phyloP scores from a whole-genome alignment of 441 rosid genomes.

The Metrosideros polymorpha region DNA sequence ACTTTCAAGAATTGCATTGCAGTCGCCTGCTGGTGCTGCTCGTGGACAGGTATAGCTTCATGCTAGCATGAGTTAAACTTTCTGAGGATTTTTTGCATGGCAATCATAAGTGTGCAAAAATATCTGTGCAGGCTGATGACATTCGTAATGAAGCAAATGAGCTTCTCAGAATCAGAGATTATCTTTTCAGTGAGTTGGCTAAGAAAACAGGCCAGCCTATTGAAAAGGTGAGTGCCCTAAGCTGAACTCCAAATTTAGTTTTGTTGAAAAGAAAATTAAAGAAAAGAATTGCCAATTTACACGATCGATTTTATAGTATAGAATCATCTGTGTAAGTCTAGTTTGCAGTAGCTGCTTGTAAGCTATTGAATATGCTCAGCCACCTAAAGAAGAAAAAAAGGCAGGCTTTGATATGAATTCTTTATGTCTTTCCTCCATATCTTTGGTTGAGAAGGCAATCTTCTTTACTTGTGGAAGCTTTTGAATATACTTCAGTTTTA shows the following conservation, averaged over 20 bases:
- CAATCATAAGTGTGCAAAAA: background rate
- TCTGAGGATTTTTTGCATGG: background rate
- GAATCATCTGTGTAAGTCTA: background rate
- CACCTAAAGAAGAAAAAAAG: background rate
- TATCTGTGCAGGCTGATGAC: slow-evolving; percentile 62
- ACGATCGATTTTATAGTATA: background rate
- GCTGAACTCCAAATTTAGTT: background rate
- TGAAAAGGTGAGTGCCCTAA: slow-evolving; percentile 48
- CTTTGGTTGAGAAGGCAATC: background rate
- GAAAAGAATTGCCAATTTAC: background rate
- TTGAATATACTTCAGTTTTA: background rate
- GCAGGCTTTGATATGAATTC: background rate
- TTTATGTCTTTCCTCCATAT: background rate
- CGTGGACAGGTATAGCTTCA: slow-evolving; percentile 68
- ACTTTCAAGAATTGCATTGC: slow-evolving; percentile 58
- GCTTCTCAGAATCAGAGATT: slow-evolving; percentile 71
- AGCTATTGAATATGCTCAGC: background rate
- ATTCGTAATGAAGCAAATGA: slow-evolving; percentile 74
- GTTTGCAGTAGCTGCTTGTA: background rate
- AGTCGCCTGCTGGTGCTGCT: slow-evolving; percentile 87
- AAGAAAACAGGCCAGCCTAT: slow-evolving; percentile 73
- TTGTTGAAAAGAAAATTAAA: background rate
- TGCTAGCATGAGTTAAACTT: background rate
- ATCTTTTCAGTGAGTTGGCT: slow-evolving; percentile 67
- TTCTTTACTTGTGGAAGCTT: background rate